phyloP scores from a whole-genome alignment of 352 stramenopile genomes.

The Globisporangium orthogonon region DNA sequence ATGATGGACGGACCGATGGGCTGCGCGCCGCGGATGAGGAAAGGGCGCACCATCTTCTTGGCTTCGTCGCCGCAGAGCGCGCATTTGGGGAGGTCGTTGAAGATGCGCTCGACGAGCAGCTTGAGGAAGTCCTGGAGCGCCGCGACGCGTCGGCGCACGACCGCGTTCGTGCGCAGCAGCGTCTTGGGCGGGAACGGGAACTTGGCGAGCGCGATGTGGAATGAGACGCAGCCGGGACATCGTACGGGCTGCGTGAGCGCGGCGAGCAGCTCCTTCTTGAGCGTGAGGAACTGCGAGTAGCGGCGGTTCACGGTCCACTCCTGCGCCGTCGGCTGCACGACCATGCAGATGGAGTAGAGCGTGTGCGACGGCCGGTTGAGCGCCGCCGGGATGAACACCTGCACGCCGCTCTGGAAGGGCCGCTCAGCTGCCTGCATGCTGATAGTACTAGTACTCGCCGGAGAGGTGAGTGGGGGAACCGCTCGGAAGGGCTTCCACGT shows the following conservation, averaged over 20 bases:
- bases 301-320: constrained; percentile 84
- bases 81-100: constrained; percentile 75
- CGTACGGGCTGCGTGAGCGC: constrained; percentile 28
- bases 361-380: constrained; percentile 80
- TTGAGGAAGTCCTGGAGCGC: constrained; percentile 73
- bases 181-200: constrained; percentile 67
- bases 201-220: constrained; percentile 48
- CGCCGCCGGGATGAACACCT: constrained; percentile 78
- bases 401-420: constrained; percentile 37
- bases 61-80: constrained; percentile 53
- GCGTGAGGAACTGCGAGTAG: constrained; percentile 84
- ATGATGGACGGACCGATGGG: constrained; percentile 64
- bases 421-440: constrained; percentile 8
- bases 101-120: constrained; percentile 56
- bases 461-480: background rate
- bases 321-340: constrained; percentile 66
- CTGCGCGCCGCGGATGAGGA: constrained; percentile 72
- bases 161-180: constrained; percentile 59
- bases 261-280: constrained; percentile 58
- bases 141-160: constrained; percentile 61
- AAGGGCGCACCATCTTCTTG: constrained; percentile 69
- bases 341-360: constrained; percentile 81
- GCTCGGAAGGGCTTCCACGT: background rate
- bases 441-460: background rate
- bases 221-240: constrained; percentile 63